Percentiles rank a stretch among this genome's conserved stretches.
Conservation (phyloP, 495 filamentous ascomycete species). For the Aspergillus bridgeri region DNA sequence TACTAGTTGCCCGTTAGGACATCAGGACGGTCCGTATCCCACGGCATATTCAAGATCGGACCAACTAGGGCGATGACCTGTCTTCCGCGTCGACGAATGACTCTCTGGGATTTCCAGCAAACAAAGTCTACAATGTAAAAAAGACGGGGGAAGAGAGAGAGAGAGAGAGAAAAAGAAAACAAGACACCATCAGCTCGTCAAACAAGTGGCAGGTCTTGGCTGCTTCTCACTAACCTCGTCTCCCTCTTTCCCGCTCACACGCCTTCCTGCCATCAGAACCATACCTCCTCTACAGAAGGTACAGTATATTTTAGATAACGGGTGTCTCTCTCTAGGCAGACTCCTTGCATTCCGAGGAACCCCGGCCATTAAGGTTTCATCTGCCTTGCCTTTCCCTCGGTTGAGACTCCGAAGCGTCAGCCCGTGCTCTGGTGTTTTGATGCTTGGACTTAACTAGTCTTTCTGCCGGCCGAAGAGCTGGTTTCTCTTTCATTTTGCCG, state of each 20-base stretch:
- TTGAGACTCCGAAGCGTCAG: slow-evolving; percentile 2
- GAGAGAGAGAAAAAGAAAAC: not conserved
- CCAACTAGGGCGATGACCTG: not conserved
- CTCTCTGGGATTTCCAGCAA: not conserved
- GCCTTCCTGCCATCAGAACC: no score
- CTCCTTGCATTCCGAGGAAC: slow-evolving; percentile 7
- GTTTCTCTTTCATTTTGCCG: no score
- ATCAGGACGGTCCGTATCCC: no score
- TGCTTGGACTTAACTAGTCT: no score
- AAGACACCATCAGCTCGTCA: not conserved
- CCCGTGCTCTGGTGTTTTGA: not conserved
- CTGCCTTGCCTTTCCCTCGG: slow-evolving; percentile 7
- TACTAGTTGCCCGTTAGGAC: not conserved
- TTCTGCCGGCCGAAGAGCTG: no score
- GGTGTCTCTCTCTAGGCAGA: not conserved
- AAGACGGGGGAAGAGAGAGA: not conserved
- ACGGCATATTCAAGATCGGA: not conserved
- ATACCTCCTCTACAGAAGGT: no score
- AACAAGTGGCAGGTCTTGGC: slow-evolving; percentile 1
- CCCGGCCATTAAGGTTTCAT: slow-evolving; percentile 16
- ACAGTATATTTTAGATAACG: no score
- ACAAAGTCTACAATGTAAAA: not conserved
- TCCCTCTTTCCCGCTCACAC: no score
- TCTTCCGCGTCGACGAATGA: not conserved
- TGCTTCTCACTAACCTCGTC: not conserved